These are phyloP conservation scores for Vinca minor DNA, from an alignment of 257 asterid species.

Conservation along the genomic window DNA sequence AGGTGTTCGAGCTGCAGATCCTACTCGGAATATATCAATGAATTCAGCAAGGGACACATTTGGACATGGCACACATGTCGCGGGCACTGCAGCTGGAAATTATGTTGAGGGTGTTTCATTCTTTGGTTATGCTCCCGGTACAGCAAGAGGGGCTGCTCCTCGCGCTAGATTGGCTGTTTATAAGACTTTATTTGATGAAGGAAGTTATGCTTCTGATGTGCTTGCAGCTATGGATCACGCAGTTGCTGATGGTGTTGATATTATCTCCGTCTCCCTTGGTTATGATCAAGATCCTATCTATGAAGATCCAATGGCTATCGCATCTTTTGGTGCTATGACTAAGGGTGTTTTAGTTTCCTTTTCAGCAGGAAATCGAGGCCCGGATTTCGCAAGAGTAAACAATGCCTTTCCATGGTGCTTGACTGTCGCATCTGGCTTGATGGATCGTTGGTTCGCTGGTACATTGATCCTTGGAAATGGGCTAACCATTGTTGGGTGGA, in stretches of 20 bases:
- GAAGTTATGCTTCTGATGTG: conserved; percentile 38
- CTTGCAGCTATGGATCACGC: conserved; percentile 59
- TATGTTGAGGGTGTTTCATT: too few relatives aligned
- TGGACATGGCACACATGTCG: too few relatives aligned
- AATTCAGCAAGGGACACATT: too few relatives aligned
- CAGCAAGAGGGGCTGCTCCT: too few relatives aligned
- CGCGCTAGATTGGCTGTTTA: conserved; percentile 41
- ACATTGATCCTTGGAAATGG: conserved; percentile 31
- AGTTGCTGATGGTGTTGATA: conserved; percentile 49
- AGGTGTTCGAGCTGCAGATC: too few relatives aligned
- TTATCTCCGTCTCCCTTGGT: conserved; percentile 46
- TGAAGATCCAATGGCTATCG: conserved; percentile 50
- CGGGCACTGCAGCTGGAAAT: too few relatives aligned
- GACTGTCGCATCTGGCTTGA: conserved; percentile 42
- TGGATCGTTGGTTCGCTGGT: conserved; percentile 46
- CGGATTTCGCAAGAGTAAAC: conserved; percentile 22
- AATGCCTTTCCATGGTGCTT: conserved; percentile 58
- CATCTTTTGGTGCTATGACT: conserved; percentile 52
- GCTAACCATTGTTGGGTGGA: conserved; percentile 34
- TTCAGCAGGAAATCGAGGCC: conserved; percentile 48
- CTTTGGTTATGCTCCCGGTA: too few relatives aligned
- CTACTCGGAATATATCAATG: too few relatives aligned
- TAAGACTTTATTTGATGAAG: conserved; percentile 45
- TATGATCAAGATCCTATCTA: conserved; percentile 22
- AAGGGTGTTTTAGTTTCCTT: conserved; percentile 51